These are phyloP conservation scores for Fusarium humuli DNA, from an alignment of 2,329 filamentous ascomycete genomes.

Conservation along the genomic window DNA sequence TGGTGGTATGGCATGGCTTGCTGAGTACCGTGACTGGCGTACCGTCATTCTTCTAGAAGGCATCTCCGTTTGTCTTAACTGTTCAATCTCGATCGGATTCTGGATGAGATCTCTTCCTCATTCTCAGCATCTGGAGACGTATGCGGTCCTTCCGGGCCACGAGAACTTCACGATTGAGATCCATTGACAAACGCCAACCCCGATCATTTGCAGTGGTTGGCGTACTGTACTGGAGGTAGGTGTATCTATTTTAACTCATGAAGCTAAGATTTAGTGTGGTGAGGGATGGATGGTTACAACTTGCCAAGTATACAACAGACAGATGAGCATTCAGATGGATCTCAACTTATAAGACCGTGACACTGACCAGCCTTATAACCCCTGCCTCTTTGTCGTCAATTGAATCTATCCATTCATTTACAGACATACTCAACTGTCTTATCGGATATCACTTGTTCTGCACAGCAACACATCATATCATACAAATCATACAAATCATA, in stretches of 20 bases:
- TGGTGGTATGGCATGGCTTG: neutral
- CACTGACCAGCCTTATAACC: constrained; percentile 4
- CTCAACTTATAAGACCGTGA: constrained; percentile 24
- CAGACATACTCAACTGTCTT: neutral
- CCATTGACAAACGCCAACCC: constrained; percentile 25
- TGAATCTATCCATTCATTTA: constrained; percentile 1
- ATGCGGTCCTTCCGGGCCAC: constrained; percentile 23
- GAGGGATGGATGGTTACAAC: constrained; percentile 31
- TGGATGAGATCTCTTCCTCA: constrained; percentile 25
- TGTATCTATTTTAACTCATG: constrained; percentile 38
- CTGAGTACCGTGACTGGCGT: constrained; percentile 17
- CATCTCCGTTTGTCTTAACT: constrained; percentile 27
- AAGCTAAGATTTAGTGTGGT: constrained; percentile 17
- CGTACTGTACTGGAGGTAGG: constrained; percentile 10
- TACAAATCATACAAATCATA: neutral
- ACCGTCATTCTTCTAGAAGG: constrained; percentile 33
- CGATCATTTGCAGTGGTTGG: neutral
- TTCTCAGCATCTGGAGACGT: neutral
- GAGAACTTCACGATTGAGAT: constrained; percentile 6
- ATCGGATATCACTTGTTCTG: neutral
- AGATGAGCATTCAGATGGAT: neutral
- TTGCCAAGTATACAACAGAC: neutral
- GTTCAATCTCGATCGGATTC: neutral
- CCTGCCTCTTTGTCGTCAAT: constrained; percentile 7
- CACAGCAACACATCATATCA: constrained; percentile 1